A percentile compares a stretch with the other conserved stretches of the same genome.
Conservation (phyloP, 2,329 filamentous ascomycete species). For the Hirsutella thompsonii region DNA sequence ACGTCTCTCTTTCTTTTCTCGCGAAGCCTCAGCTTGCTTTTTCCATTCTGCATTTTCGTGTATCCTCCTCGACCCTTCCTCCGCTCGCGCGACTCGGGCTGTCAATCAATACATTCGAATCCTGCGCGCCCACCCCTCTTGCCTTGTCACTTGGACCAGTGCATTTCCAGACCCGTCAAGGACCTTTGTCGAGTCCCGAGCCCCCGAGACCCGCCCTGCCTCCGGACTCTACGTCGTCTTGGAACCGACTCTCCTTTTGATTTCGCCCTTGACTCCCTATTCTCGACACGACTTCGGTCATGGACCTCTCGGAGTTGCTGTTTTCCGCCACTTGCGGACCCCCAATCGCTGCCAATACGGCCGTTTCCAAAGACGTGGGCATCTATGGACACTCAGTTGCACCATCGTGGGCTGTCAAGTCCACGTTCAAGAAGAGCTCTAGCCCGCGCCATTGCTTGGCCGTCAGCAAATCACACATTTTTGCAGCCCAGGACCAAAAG, state of each 20-base stretch:
- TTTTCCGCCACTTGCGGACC: conserved; percentile 45
- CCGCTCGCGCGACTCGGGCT: too few relatives aligned
- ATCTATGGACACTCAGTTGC: conserved; percentile 78
- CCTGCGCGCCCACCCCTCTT: too few relatives aligned
- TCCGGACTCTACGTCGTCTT: neutral
- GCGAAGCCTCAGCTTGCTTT: neutral
- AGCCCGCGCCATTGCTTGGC: conserved; percentile 68
- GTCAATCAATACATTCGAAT: too few relatives aligned
- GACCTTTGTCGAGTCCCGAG: too few relatives aligned
- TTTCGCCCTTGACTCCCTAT: neutral
- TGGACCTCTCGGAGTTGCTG: conserved; percentile 48
- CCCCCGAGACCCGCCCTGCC: neutral
- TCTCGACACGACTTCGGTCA: neutral
- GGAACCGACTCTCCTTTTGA: neutral
- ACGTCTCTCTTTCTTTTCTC: neutral
- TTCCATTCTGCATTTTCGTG: too few relatives aligned
- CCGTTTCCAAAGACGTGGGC: conserved; percentile 64
- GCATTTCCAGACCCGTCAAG: too few relatives aligned
- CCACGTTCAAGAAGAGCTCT: conserved; percentile 84
- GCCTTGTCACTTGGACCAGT: too few relatives aligned
- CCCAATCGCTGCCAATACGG: conserved; percentile 46
- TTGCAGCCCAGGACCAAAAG: conserved; percentile 83
- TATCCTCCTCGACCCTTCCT: too few relatives aligned
- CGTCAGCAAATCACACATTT: conserved; percentile 70
- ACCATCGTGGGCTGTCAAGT: conserved; percentile 61